These are phyloP conservation scores for Triticum turgidum DNA, from an alignment of 176 grass and related monocot genomes.

Conservation along the genomic window DNA sequence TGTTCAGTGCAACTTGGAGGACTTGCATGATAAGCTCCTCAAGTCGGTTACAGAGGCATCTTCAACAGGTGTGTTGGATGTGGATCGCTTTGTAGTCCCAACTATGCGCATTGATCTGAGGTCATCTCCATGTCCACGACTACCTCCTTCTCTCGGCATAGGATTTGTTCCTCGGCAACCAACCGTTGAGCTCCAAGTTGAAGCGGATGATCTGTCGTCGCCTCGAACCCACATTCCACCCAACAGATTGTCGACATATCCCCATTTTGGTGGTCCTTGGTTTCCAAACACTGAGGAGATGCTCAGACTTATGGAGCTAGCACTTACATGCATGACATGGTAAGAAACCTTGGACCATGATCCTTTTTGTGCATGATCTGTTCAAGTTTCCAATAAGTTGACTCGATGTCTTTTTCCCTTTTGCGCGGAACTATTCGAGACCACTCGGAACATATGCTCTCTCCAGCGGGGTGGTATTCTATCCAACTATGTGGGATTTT, in stretches of 20 bases:
- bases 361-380: not conserved
- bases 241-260: not conserved
- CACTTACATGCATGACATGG: conserved; percentile 37
- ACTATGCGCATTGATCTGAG: not conserved
- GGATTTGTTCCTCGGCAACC: conserved; percentile 16
- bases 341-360: conserved; percentile 24
- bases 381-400: conserved; percentile 6
- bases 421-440: not conserved
- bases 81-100: conserved; percentile 13
- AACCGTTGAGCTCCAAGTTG: not conserved
- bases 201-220: conserved; percentile 8
- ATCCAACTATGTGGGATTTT: not conserved
- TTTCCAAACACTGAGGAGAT: not conserved
- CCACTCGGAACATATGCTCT: not conserved
- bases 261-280: conserved; percentile 5
- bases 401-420: not conserved
- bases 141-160: conserved; percentile 32
- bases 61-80: conserved; percentile 18
- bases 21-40: conserved; percentile 34
- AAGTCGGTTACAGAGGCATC: conserved; percentile 13
- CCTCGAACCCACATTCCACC: conserved; percentile 7
- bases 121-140: too few species aligned
- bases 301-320: conserved; percentile 33
- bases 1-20: conserved; percentile 49
- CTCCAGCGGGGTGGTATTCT: not conserved